phyloP scores from a whole-genome alignment of 75 land plant genomes.

The Selaginella tamariscina region DNA sequence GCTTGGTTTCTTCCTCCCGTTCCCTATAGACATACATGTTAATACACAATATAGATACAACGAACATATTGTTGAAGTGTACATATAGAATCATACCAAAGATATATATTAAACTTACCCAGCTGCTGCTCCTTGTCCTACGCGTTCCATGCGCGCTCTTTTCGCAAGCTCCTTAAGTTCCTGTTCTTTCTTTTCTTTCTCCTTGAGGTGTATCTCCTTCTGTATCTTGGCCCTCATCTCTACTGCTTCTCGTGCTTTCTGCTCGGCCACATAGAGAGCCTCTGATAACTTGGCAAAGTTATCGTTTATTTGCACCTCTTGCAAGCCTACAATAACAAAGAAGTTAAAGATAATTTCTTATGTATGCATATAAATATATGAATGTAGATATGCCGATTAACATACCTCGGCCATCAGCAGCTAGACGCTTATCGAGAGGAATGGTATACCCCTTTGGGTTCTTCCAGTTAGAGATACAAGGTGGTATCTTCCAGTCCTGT shows the following conservation, averaged over 20 bases:
- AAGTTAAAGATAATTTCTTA: no score
- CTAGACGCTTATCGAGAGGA: conserved; percentile 81
- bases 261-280: conserved; percentile 87
- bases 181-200: conserved; percentile 89
- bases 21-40: no score
- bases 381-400: no score
- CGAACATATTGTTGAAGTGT: no score
- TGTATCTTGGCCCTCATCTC: conserved; percentile 92
- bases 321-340: no score
- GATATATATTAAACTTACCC: no score
- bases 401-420: conserved; percentile 96
- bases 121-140: conserved; percentile 21
- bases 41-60: no score
- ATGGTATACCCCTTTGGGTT: conserved; percentile 95
- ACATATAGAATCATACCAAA: no score
- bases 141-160: conserved; percentile 73
- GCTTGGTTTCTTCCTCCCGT: conserved; percentile 42
- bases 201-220: conserved; percentile 70
- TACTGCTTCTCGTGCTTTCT: conserved; percentile 95
- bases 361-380: no score
- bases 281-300: conserved; percentile 89
- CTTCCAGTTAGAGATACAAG: conserved; percentile 98
- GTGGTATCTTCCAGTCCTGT: conserved; percentile 98
- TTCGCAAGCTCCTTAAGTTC: conserved; percentile 70
- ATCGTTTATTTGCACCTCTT: conserved; percentile 92